These are phyloP conservation scores for Mycena sanguinolenta DNA, from an alignment of 768 basidiomycete genomes.

Conservation along the genomic window DNA sequence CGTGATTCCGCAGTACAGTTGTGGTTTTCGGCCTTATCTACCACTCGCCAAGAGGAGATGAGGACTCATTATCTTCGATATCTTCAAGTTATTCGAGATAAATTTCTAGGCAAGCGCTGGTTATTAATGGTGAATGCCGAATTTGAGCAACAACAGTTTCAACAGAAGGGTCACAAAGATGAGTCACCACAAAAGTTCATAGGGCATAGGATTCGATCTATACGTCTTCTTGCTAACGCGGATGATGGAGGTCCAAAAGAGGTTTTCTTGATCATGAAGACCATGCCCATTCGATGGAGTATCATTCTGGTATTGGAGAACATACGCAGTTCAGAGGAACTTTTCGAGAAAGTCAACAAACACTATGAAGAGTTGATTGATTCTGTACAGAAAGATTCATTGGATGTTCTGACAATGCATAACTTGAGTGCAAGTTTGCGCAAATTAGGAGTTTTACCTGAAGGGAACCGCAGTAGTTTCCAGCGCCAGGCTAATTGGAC, in stretches of 20 bases:
- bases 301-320: neutral
- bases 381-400: too few relatives aligned
- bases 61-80: too few relatives aligned
- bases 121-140: neutral
- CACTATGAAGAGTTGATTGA: too few relatives aligned
- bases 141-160: neutral
- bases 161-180: neutral
- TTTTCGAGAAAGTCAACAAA: neutral
- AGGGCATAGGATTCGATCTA: neutral
- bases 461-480: too few relatives aligned
- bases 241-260: neutral
- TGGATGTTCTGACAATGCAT: too few relatives aligned
- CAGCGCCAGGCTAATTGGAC: too few relatives aligned
- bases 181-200: neutral
- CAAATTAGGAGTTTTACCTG: too few relatives aligned
- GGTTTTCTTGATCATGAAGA: constrained; percentile 12
- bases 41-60: too few relatives aligned
- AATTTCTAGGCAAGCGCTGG: neutral
- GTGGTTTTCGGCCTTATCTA: too few relatives aligned
- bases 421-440: too few relatives aligned
- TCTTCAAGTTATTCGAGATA: too few relatives aligned
- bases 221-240: neutral
- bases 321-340: neutral
- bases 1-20: too few relatives aligned
- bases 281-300: constrained; percentile 2